These are phyloP conservation scores for Dioscorea cayenensis DNA, from an alignment of 116 monocot genomes.

Conservation along the genomic window DNA sequence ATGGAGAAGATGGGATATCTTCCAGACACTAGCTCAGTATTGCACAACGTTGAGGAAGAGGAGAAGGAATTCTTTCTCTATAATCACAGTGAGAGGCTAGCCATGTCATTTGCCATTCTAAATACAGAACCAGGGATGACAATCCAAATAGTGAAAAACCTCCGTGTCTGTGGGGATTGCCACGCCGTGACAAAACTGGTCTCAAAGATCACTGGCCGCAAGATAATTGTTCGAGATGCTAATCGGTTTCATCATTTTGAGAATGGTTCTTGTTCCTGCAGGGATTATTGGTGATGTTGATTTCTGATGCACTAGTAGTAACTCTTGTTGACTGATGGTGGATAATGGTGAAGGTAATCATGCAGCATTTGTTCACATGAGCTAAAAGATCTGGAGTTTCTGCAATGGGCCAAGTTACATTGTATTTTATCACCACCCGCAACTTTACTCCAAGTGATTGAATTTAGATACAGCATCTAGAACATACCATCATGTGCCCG, in stretches of 20 bases:
- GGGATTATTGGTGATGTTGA: constrained; percentile 14
- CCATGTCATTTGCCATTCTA: constrained; percentile 19
- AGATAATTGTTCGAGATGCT: constrained; percentile 20
- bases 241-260: constrained; percentile 24
- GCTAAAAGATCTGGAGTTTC: too few species aligned
- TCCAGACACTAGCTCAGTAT: constrained; percentile 11
- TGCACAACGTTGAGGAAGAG: constrained; percentile 17
- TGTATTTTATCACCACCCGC: too few species aligned
- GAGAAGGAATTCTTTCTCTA: constrained; percentile 16
- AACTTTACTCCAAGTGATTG: too few species aligned
- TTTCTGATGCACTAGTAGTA: too few species aligned
- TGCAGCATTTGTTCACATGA: too few species aligned
- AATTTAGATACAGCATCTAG: too few species aligned
- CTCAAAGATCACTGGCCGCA: constrained; percentile 11
- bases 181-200: constrained; percentile 14
- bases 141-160: constrained; percentile 19
- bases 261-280: constrained; percentile 15
- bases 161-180: constrained; percentile 24
- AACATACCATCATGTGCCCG: too few species aligned
- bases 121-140: constrained; percentile 6
- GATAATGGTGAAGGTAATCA: too few species aligned
- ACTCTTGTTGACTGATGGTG: too few species aligned
- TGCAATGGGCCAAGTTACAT: too few species aligned
- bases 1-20: constrained; percentile 21
- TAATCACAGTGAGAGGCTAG: constrained; percentile 16